phyloP scores from a whole-genome alignment of 495 filamentous ascomycete genomes.

The Choiromyces venosus region DNA sequence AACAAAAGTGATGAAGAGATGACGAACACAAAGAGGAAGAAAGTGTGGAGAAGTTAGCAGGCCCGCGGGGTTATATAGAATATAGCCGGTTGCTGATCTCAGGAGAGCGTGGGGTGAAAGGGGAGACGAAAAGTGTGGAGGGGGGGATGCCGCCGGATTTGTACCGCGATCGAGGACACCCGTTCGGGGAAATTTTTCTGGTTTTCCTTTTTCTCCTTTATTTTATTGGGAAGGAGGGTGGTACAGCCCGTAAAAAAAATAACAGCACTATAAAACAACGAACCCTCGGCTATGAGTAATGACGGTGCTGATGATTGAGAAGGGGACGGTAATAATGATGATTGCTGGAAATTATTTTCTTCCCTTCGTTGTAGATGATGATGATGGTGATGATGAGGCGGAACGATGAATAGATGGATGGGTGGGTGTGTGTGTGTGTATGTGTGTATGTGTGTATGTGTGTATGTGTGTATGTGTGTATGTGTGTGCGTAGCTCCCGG shows the following conservation, averaged over 20 bases:
- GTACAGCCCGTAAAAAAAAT: conserved; percentile 22
- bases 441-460: conserved; percentile 25
- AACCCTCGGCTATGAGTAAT: conserved; percentile 32
- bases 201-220: conserved; percentile 18
- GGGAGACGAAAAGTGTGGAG: conserved; percentile 25
- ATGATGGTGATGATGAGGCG: conserved; percentile 9
- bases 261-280: conserved; percentile 34
- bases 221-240: conserved; percentile 36
- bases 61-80: conserved; percentile 38
- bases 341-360: not conserved
- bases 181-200: conserved; percentile 39
- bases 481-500: conserved; percentile 15
- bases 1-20: conserved; percentile 28
- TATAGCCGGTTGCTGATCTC: conserved; percentile 33
- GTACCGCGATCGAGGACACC: conserved; percentile 34
- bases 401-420: conserved; percentile 29
- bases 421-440: too few species aligned
- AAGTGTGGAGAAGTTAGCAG: conserved; percentile 37
- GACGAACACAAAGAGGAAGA: conserved; percentile 29
- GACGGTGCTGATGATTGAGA: conserved; percentile 20
- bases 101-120: conserved; percentile 33
- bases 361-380: conserved; percentile 8
- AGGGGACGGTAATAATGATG: not conserved
- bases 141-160: conserved; percentile 35
- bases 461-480: conserved; percentile 24